phyloP scores from a whole-genome alignment of 2,329 filamentous ascomycete species.

The Colletotrichum zoysiae region DNA sequence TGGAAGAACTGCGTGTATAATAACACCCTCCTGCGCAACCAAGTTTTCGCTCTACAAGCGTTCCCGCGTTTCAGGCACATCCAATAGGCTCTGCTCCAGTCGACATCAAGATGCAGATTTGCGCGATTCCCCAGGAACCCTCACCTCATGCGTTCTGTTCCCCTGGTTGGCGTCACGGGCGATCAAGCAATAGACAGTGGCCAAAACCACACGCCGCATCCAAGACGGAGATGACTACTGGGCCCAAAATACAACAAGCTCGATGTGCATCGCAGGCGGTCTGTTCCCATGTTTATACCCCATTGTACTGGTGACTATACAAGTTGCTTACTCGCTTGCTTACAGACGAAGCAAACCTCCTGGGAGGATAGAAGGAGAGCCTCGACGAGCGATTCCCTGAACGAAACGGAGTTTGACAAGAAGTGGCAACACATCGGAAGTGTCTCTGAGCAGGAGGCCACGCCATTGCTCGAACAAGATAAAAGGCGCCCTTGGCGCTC shows the following conservation, averaged over 20 bases:
- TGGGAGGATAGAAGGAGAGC: not conserved
- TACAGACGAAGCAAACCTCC: not conserved
- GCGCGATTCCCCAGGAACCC: slow-evolving; percentile 27
- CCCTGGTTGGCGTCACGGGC: slow-evolving; percentile 11
- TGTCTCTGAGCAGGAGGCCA: not conserved
- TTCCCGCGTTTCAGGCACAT: not conserved
- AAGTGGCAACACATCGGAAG: not conserved
- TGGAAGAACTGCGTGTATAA: not conserved
- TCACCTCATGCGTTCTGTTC: not conserved
- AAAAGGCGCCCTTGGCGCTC: not conserved
- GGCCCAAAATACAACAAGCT: not conserved
- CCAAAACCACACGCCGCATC: not conserved
- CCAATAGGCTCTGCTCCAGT: not conserved
- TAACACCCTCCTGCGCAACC: not conserved
- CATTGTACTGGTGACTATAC: not conserved
- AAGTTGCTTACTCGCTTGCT: not conserved
- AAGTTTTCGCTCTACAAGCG: not conserved
- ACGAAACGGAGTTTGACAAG: not conserved
- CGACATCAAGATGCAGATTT: slow-evolving; percentile 30
- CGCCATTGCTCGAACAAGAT: not conserved
- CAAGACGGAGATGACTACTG: not conserved
- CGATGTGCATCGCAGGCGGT: not conserved
- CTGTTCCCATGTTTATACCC: not conserved
- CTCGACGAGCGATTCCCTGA: not conserved
- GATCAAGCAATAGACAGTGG: slow-evolving; percentile 11